Conservation (phyloP, 208 protist species). For the Crithidia bombi region DNA sequence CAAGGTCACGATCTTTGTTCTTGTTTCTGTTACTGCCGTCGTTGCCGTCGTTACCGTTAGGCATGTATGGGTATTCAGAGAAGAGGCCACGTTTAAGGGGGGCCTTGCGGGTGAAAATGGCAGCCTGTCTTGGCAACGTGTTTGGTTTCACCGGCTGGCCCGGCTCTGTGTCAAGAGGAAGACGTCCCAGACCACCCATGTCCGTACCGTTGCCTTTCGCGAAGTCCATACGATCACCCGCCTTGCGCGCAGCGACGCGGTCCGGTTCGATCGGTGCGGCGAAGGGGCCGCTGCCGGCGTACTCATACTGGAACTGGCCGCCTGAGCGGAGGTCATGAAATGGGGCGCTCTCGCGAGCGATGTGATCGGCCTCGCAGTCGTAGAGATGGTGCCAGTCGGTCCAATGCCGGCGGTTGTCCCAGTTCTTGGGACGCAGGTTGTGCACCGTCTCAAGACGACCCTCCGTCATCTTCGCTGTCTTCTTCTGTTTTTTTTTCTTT, state of each 20-base stretch:
- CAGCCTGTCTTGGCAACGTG: conserved; percentile 47
- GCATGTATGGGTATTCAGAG: conserved; percentile 81
- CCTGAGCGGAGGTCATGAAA: conserved; percentile 90
- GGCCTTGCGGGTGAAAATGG: conserved; percentile 74
- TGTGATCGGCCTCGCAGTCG: conserved; percentile 88
- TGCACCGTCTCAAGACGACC: conserved; percentile 89
- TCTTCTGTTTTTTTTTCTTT: background rate
- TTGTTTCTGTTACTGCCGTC: conserved; percentile 19
- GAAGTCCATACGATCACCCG: conserved; percentile 89
- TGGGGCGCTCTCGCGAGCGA: conserved; percentile 83
- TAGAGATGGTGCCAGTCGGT: conserved; percentile 93
- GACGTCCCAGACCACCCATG: conserved; percentile 53
- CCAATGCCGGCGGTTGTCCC: conserved; percentile 90
- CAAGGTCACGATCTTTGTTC: conserved; percentile 17
- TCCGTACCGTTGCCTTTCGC: conserved; percentile 58
- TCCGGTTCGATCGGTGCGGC: conserved; percentile 54
- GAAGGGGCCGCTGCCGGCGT: conserved; percentile 69
- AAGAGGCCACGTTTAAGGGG: conserved; percentile 85
- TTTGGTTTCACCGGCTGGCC: conserved; percentile 51
- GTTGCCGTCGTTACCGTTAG: conserved; percentile 44
- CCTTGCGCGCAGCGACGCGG: conserved; percentile 56
- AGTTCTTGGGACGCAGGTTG: conserved; percentile 91
- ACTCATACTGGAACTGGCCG: conserved; percentile 92
- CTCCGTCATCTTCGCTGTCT: conserved; percentile 69
- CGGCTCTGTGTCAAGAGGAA: conserved; percentile 75